A percentile compares a stretch with the other conserved stretches of the same genome.
Evolutionary conservation across 495 filamentous ascomycete genomes (phyloP).

Genomic region (Neurospora hispaniola): DNA sequence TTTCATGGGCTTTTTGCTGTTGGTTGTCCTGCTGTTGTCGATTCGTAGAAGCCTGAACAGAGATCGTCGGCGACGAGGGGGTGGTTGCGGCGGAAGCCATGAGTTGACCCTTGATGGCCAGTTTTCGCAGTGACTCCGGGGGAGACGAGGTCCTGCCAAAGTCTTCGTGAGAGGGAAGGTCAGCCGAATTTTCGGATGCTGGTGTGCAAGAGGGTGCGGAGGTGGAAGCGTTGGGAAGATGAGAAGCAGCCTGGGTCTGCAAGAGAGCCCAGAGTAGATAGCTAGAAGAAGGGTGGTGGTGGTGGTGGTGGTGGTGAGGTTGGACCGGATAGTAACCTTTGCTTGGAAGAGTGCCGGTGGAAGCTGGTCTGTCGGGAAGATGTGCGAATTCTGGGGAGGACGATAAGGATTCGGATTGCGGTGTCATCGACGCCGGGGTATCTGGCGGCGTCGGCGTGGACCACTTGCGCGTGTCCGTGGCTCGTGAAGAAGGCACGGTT

Average conservation of each 20-base stretch:
- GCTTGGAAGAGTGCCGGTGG: constrained; percentile 1
- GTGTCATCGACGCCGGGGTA: background rate
- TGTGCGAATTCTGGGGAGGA: background rate
- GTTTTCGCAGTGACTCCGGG: constrained; percentile 34
- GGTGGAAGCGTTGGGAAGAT: background rate
- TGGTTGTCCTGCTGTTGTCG: background rate
- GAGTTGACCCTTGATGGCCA: constrained; percentile 39
- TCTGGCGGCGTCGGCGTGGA: background rate
- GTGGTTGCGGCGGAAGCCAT: constrained; percentile 18
- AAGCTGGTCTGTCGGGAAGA: background rate
- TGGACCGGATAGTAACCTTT: constrained; percentile 8
- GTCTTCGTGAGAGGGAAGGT: constrained; percentile 14
- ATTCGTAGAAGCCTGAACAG: constrained; percentile 7
- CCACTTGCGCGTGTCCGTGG: background rate
- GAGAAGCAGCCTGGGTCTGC: background rate
- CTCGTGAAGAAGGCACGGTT: background rate
- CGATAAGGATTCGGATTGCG: background rate
- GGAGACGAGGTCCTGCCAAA: constrained; percentile 14
- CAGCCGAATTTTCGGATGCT: constrained; percentile 14
- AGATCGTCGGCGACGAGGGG: constrained; percentile 21
- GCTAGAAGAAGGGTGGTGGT: background rate
- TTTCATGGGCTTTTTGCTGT: background rate
- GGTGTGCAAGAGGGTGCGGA: background rate
- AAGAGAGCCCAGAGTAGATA: constrained; percentile 1
- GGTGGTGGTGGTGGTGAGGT: background rate